Base-by-base conservation (phyloP, 2,329 filamentous ascomycete species). In the Curvularia hawaiiensis region DNA sequence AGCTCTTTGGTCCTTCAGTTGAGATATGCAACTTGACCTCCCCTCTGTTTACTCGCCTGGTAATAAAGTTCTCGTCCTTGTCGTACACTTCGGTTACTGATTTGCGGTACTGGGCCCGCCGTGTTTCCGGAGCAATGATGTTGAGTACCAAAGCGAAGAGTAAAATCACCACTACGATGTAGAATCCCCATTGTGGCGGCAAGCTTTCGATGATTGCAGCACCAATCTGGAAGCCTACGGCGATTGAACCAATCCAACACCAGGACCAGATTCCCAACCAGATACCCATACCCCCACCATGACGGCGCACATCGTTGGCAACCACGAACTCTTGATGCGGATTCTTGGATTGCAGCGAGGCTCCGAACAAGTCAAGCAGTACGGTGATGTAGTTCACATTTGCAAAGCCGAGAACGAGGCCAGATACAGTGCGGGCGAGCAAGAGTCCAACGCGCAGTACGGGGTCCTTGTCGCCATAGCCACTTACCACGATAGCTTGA, bases 241-340 rank as follows among this genome's bases (percentile, higher is more conserved):
- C 85, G 22, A 92, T 80, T 22, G 89, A 90, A 6, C 87, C 88
- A 65, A 90, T 86, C 75, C 85, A 90, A 70, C 88, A 90, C 86
- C 88, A 93, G 0, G 88, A 89, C 90, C 72, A 75, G 41, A 75
- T 69, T 8, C 73, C 73, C 6, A 92, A 53, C 90, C 90, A 93
- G n/a, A 90, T 79, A 0, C 90, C 90, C 79, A 92, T 88, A 0
- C 90, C 90, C 12, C 90, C 89, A 8, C 90, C 90, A 68, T 92
- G 88, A 40, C 90, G 82, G 53, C 90, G 84, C 18, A 90, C 84
- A 72, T 92, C 90, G 64, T 85, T 85, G 12, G 83, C 77, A 56
- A 88, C 83, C 1, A 89, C 87, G 20, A 89, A 77, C 68, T 91
- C 90, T 75, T 91, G 87, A 66, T 92, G 89, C 2, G 90, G 89